Evolutionary conservation across 306 rosid species (phyloP), one percentile per base, ranked within the genome.

Genomic region (Quercus bicolor): DNA sequence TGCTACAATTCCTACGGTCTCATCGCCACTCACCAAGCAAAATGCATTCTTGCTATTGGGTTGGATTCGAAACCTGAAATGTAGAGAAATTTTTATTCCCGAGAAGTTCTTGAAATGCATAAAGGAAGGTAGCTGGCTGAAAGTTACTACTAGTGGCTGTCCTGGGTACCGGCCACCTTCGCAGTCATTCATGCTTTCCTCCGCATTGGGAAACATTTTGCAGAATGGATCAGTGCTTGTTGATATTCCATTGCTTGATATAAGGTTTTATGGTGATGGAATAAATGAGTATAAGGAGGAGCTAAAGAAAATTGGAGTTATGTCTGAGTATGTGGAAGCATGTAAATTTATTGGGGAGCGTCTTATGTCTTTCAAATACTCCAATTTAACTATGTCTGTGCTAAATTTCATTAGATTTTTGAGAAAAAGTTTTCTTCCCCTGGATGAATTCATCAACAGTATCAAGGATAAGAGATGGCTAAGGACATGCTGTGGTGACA

Each of bases 231-330:
- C 45, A 1, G 76, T 51, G 52, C 90, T 88, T 71, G 96, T 89
- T 28, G 97, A 94, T 75, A 87, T 94, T 62, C 92, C 97, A 8
- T 80, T 90, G 70, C 71, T 94, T 78, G 98, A 94, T 80, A 59
- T 45, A 37, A 70, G 10, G 4, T 89, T 78, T 80, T 94, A 94
- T 68, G 97, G 87, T 13, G 23, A 75, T 3, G 28, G 12, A 70
- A 79, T 94, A 77, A 78, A 57, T 6, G 76, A 55, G 18, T 90
- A 90, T 68, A 24, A 75, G 78, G 45, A 40, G 45, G 45, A 40
- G 45, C 45, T 40, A 40, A 40, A 40, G 45, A 40, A 40, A 40
- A 40, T 90, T 74, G 98, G 98, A 45, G 97, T 94, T 73, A 91
- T 86, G 94, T 84, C 85, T 71, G 88, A 87, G 6, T 89, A 73